These are phyloP conservation scores for Parastagonospora nodorum DNA, from an alignment of 2,329 filamentous ascomycete genomes.

Conservation along the genomic window DNA sequence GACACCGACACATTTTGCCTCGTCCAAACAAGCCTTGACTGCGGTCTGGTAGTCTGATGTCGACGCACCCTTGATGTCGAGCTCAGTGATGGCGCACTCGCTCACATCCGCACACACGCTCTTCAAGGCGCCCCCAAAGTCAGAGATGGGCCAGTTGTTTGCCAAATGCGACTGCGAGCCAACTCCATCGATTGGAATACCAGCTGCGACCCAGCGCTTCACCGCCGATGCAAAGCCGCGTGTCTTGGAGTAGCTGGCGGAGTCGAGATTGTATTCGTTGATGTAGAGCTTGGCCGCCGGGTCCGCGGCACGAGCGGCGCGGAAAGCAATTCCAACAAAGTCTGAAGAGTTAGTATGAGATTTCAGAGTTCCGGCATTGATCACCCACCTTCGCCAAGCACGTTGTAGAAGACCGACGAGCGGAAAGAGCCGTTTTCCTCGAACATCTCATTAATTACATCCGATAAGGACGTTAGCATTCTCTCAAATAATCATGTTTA, in stretches of 20 bases:
- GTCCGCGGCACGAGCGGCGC: conserved; percentile 69
- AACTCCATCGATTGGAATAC: conserved; percentile 69
- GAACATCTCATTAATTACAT: conserved; percentile 54
- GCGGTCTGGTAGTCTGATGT: conserved; percentile 62
- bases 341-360: conserved; percentile 21
- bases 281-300: conserved; percentile 73
- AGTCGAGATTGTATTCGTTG: conserved; percentile 71
- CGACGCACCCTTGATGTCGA: conserved; percentile 67
- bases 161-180: conserved; percentile 63
- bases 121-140: conserved; percentile 19
- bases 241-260: conserved; percentile 63
- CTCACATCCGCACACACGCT: conserved; percentile 57
- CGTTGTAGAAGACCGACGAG: conserved; percentile 66
- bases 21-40: conserved; percentile 61
- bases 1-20: conserved; percentile 67
- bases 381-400: conserved; percentile 57
- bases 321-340: conserved; percentile 73
- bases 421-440: conserved; percentile 65
- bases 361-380: no score
- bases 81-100: conserved; percentile 69
- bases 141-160: conserved; percentile 37
- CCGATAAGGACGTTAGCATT: not conserved
- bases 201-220: conserved; percentile 65
- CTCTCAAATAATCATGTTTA: not conserved
- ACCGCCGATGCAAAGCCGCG: conserved; percentile 63